Evolutionary conservation across 2,329 filamentous ascomycete species (phyloP).

Genomic region (Ascochyta koolunga): DNA sequence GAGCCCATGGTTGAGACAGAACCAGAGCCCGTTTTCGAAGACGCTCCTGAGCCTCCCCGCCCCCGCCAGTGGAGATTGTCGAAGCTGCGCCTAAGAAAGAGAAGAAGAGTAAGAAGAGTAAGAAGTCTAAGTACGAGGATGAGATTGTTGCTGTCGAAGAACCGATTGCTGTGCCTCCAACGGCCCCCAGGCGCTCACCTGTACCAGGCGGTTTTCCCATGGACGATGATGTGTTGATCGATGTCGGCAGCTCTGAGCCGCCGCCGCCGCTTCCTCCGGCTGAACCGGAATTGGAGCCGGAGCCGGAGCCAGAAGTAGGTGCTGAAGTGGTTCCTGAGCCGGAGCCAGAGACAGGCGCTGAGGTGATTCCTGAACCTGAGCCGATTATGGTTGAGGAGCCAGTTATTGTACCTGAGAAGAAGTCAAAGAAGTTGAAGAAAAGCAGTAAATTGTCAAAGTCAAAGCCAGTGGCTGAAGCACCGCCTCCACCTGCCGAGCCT

Average conservation of each 20-base stretch:
- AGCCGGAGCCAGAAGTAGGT: constrained; percentile 18
- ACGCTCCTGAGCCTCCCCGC: constrained; percentile 23
- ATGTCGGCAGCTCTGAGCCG: constrained; percentile 38
- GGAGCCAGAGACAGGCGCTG: constrained; percentile 6
- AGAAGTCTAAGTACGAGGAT: constrained; percentile 13
- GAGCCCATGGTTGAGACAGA: constrained; percentile 33
- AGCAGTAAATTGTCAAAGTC: constrained; percentile 30
- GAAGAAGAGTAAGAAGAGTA: constrained; percentile 15
- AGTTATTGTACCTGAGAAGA: constrained; percentile 37
- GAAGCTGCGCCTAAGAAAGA: constrained; percentile 17
- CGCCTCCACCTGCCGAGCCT: constrained; percentile 32
- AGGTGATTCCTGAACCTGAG: constrained; percentile 19
- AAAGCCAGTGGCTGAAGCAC: constrained; percentile 36
- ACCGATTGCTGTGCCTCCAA: constrained; percentile 20
- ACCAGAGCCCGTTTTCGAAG: constrained; percentile 34
- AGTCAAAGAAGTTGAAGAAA: constrained; percentile 44
- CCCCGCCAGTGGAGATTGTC: constrained; percentile 19
- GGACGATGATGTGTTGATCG: constrained; percentile 50
- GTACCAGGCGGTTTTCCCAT: constrained; percentile 55
- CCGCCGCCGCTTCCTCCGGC: constrained; percentile 54
- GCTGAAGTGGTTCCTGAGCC: background rate
- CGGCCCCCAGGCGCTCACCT: constrained; percentile 40
- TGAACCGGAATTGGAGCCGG: constrained; percentile 31
- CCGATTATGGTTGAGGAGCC: background rate
- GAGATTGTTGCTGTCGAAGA: constrained; percentile 16